phyloP scores from a whole-genome alignment of 2,329 filamentous ascomycete species.

The Thielaviopsis ethacetica region DNA sequence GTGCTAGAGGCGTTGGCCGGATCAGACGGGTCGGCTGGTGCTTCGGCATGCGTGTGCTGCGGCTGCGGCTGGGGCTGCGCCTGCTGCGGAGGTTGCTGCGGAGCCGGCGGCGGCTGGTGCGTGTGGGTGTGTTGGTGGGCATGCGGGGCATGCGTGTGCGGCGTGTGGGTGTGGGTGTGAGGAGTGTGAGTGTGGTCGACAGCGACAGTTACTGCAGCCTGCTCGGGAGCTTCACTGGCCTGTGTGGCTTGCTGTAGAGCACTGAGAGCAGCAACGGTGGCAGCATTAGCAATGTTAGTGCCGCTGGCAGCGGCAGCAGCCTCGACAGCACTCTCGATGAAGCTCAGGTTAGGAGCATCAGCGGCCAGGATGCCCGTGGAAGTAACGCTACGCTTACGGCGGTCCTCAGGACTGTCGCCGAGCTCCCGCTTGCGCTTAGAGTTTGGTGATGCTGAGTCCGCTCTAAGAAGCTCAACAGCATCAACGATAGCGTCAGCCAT shows the following conservation, averaged over 20 bases:
- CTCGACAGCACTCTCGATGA: constrained; percentile 38
- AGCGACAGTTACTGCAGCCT: background rate
- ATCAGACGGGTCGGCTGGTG: constrained; percentile 26
- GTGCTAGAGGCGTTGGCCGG: constrained; percentile 40
- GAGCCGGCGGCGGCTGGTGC: background rate
- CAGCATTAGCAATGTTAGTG: constrained; percentile 10
- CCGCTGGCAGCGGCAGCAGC: constrained; percentile 26
- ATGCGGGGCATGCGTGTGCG: background rate
- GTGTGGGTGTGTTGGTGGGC: constrained; percentile 7
- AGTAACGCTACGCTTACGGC: constrained; percentile 34
- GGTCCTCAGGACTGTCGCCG: constrained; percentile 31
- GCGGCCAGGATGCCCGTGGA: constrained; percentile 19
- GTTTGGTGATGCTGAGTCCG: constrained; percentile 22
- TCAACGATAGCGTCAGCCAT: constrained; percentile 9
- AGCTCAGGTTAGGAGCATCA: constrained; percentile 17
- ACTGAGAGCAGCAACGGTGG: constrained; percentile 22
- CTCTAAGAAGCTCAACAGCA: constrained; percentile 7
- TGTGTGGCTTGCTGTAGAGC: constrained; percentile 38
- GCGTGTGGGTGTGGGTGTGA: constrained; percentile 4
- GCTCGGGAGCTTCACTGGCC: constrained; percentile 13
- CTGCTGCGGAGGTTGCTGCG: constrained; percentile 2
- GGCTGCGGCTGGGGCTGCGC: background rate
- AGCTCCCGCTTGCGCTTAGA: constrained; percentile 39
- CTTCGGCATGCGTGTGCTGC: constrained; percentile 9
- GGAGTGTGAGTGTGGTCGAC: constrained; percentile 5